Conservation (phyloP, 2,329 filamentous ascomycete genomes). For the Sporothrix brunneoviolacea region DNA sequence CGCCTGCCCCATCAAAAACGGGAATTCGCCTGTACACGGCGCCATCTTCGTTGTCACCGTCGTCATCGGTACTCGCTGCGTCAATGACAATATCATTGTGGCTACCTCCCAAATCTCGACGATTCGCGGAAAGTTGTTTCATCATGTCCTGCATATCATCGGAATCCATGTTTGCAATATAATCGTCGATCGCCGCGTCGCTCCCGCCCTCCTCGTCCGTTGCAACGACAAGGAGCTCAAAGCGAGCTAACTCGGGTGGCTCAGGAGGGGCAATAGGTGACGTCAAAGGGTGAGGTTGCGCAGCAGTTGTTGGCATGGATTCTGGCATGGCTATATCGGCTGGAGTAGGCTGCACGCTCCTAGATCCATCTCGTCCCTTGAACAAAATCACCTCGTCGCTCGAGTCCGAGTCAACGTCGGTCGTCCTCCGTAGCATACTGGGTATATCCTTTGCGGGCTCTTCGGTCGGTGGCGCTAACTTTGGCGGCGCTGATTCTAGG, state of each 20-base stretch:
- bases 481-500: not conserved
- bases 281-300: too few relatives aligned
- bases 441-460: not conserved
- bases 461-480: not conserved
- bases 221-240: not conserved
- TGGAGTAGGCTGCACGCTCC: not conserved
- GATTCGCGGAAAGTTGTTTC: constrained; percentile 23
- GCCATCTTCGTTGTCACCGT: constrained; percentile 1
- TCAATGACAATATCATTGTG: constrained; percentile 32
- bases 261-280: not conserved
- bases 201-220: constrained; percentile 28
- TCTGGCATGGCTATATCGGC: not conserved
- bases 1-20: not conserved
- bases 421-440: not conserved
- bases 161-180: constrained; percentile 59
- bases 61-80: not conserved
- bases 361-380: constrained; percentile 25
- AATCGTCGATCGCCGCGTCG: constrained; percentile 59
- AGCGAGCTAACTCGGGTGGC: not conserved
- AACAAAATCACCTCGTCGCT: constrained; percentile 71
- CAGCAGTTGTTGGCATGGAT: not conserved
- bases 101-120: constrained; percentile 38
- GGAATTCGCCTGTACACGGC: too few relatives aligned
- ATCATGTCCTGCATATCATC: constrained; percentile 29
- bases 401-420: constrained; percentile 41